Evolutionary conservation across 306 rosid genomes (phyloP), one percentile per base, ranked within the genome.

Genomic region (Trifolium subterraneum): DNA sequence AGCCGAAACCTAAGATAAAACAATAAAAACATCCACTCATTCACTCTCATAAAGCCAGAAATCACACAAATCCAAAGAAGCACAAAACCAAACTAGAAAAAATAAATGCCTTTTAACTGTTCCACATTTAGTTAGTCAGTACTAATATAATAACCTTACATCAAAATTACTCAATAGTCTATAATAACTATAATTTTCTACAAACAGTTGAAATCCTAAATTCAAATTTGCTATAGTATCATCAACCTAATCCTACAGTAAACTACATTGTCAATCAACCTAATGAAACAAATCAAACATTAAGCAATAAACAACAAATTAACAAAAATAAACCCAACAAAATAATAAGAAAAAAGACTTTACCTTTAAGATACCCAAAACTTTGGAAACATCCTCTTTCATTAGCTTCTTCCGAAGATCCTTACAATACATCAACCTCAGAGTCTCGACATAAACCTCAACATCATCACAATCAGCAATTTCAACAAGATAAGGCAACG

Each of bases 391-490:
- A 69, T 90, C 96, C 58, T 92, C 99, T 78, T 58, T 94, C 96
- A 91, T 91, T 6, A 94, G 92, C 78, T 76, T 88, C 89, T 87
- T 92, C 86, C 92, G 86, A 73, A 91, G 79, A 86, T 94, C 99
- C 83, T 86, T 88, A 66, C 95, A 91, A 65, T 94, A 94, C 96
- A 91, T 90, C 81, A 92, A 68, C 79, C 91, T 88, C 90, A 94
- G 78, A 6, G 99, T 82, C 75, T 90, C 96, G 14, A 94, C 90
- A 20, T 94, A 94, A 64, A 90, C 81, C 84, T 94, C 99, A 12
- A 94, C 92, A 55, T 92, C 99, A 58, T 94, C 99, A 36, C 99
- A 94, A 12, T 92, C 98, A 2, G 97, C 96, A 63, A 94, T 94
- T 76, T 94, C 99, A 22, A 92, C 95, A 74, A 75, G 66, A 78